Base-by-base conservation (phyloP, 2,329 filamentous ascomycete genomes). In the Penicillium sp. region DNA sequence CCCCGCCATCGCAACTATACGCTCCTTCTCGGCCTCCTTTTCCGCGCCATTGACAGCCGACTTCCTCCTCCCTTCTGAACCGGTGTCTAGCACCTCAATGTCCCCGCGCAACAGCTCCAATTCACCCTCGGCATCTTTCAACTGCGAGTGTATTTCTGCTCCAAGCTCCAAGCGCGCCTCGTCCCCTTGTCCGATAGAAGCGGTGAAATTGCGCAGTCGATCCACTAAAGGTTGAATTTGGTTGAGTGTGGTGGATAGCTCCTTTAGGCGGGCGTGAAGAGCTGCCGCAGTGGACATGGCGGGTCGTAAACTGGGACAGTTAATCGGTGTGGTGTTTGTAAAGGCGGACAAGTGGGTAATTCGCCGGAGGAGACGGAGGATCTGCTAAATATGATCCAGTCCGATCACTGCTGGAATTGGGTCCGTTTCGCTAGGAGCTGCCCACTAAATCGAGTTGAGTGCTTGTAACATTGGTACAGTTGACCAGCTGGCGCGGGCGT, bases 111-210 rank as follows among this genome's bases (percentile, higher is more conserved):
- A 73, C 19, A 95, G 77, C 75, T 96, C 93, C 65, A 95, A 85
- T 61, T 96, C 92, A 64, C 96, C 92, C 69, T 96, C 89, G 53
- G 90, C 86, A 59, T 91, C 88, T 68, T 91, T 89, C 62, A 97
- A 78, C 19, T 85, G 85, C 70, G 91, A 87, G 67, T 89, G 88
- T 65, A 97, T 96, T 75, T 97, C 93, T 25, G 86, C 83, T 65
- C 87, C 86, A 37, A 97, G 84, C 77, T 97, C 93, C 22, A 88
- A 76, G 58, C 89, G 86, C 6, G 83, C 82, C 64, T 86, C 83
- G 81, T 88, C 78, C 83, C 90, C 82, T 84, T 90, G 71, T 75
- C 82, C 78, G 11, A 82, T 87, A 79, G 78, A 89, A 79, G 78
- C 88, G 76, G 72, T 88, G 72, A 89, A 82, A 73, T 82, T 86